phyloP scores from a whole-genome alignment of 2,329 filamentous ascomycete genomes.

The Aspergillus sp. region DNA sequence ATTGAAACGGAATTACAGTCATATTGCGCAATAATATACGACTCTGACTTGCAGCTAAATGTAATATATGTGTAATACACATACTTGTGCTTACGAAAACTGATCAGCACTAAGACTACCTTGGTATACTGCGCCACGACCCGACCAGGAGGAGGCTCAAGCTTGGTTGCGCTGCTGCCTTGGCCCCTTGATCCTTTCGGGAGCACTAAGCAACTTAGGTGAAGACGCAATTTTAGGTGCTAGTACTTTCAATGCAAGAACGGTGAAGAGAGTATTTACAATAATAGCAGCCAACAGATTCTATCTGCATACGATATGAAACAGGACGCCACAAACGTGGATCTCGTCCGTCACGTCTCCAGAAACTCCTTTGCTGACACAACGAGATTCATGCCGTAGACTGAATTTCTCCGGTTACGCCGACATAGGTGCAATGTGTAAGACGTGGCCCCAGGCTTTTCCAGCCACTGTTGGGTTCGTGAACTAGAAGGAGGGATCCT shows the following conservation, averaged over 20 bases:
- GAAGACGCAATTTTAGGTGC: not conserved
- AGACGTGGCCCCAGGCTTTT: constrained; percentile 1
- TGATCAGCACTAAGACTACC: not conserved
- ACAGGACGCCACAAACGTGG: constrained; percentile 10
- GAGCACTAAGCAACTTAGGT: not conserved
- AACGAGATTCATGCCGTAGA: constrained; percentile 19
- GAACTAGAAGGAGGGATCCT: constrained; percentile 1
- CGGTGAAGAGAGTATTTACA: constrained; percentile 3
- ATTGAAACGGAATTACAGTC: not conserved
- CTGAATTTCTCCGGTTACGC: constrained; percentile 24
- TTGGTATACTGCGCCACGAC: not conserved
- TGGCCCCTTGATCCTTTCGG: not conserved
- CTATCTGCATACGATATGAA: constrained; percentile 18
- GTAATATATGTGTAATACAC: not conserved
- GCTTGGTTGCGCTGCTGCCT: not conserved
- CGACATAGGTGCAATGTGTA: constrained; percentile 22
- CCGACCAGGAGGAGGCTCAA: not conserved
- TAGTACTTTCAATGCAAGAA: not conserved
- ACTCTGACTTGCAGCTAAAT: too few relatives aligned
- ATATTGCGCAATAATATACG: not conserved
- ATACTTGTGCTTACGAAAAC: not conserved
- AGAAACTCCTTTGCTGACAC: constrained; percentile 22
- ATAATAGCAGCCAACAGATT: constrained; percentile 12
- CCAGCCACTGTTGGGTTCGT: not conserved
- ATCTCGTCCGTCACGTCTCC: constrained; percentile 16